These are phyloP conservation scores for Cytospora chrysosperma DNA, from an alignment of 2,329 filamentous ascomycete species.

Conservation along the genomic window DNA sequence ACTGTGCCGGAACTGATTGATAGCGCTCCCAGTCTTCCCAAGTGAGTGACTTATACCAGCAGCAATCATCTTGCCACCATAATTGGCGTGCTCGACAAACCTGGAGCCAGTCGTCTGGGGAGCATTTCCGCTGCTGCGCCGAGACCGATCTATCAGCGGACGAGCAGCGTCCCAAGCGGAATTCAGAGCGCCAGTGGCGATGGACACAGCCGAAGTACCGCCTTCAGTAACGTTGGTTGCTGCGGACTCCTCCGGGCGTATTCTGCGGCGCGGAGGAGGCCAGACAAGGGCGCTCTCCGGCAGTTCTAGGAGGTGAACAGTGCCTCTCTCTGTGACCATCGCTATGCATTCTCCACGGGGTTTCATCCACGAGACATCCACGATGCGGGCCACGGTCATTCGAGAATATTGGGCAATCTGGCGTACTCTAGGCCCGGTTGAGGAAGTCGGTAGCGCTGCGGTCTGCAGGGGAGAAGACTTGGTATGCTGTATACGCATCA, in stretches of 20 bases:
- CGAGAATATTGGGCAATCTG: slow-evolving; percentile 87
- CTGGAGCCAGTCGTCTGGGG: slow-evolving; percentile 42
- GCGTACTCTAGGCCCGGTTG: slow-evolving; percentile 64
- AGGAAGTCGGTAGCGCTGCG: slow-evolving; percentile 39
- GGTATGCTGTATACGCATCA: slow-evolving; percentile 64
- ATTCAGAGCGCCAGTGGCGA: slow-evolving; percentile 68
- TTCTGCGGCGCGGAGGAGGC: slow-evolving; percentile 68
- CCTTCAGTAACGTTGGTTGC: slow-evolving; percentile 50
- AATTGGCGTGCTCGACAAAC: slow-evolving; percentile 61
- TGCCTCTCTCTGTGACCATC: slow-evolving; percentile 92
- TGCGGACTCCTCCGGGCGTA: slow-evolving; percentile 43
- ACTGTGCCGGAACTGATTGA: slow-evolving; percentile 70
- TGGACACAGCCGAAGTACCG: slow-evolving; percentile 58
- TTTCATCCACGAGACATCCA: slow-evolving; percentile 85
- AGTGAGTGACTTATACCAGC: slow-evolving; percentile 73
- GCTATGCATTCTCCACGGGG: slow-evolving; percentile 80
- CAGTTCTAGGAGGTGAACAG: slow-evolving; percentile 87
- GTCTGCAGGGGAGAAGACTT: slow-evolving; percentile 60
- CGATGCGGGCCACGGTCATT: slow-evolving; percentile 86
- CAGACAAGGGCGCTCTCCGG: slow-evolving; percentile 80
- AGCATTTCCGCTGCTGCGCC: slow-evolving; percentile 45
- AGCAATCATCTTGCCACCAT: slow-evolving; percentile 70
- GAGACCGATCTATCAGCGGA: slow-evolving; percentile 55
- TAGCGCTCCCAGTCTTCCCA: slow-evolving; percentile 67
- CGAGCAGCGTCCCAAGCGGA: slow-evolving; percentile 69